phyloP scores from a whole-genome alignment of 2,329 filamentous ascomycete species.

The Dothiorella sarmentorum region DNA sequence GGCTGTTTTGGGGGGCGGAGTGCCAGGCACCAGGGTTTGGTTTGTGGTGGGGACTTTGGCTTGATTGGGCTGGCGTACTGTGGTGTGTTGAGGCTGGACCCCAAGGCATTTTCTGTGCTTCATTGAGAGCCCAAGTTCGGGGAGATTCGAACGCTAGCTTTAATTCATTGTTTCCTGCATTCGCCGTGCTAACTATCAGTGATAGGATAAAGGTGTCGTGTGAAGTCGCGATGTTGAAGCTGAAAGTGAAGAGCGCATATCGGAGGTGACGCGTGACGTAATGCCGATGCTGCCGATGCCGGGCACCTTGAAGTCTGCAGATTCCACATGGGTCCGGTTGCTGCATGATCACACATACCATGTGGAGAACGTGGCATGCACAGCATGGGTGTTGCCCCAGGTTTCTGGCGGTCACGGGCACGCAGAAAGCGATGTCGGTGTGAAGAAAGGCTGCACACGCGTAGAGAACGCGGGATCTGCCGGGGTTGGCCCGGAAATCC shows the following conservation, averaged over 20 bases:
- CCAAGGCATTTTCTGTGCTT: not conserved
- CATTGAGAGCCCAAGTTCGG: not conserved
- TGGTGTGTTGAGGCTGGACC: not conserved
- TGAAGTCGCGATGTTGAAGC: too few relatives aligned
- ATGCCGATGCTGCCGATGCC: conserved; percentile 12
- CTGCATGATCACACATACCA: not conserved
- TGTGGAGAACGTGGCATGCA: not conserved
- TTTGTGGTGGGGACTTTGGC: not conserved
- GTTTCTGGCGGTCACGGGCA: not conserved
- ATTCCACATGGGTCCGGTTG: not conserved
- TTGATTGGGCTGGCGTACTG: not conserved
- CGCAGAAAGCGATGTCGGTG: not conserved
- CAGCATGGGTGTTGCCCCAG: not conserved
- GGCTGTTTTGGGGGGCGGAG: not conserved
- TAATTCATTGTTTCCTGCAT: not conserved
- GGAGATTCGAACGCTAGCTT: not conserved
- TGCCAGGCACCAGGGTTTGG: not conserved
- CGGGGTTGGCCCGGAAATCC: not conserved
- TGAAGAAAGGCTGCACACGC: not conserved
- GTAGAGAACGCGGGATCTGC: not conserved
- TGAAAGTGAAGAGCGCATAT: not conserved
- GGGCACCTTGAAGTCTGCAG: conserved; percentile 2
- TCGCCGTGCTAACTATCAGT: too few relatives aligned
- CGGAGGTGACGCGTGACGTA: conserved; percentile 9
- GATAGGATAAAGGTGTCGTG: too few relatives aligned